Evolutionary conservation across 164 flowering plant species (phyloP).

Genomic region (Houttuynia cordata): DNA sequence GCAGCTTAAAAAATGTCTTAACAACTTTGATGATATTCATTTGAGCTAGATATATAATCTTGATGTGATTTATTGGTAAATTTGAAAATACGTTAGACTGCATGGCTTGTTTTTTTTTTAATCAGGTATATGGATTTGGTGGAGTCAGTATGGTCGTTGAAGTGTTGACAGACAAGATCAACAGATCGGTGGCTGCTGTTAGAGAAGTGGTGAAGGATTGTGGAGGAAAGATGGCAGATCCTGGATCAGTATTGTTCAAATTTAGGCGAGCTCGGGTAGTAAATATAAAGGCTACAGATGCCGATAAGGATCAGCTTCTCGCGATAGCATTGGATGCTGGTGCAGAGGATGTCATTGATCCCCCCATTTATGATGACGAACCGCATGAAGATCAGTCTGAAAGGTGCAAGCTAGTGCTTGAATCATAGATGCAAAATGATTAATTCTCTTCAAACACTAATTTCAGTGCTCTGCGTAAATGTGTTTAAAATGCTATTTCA

Average conservation of each 20-base stretch:
- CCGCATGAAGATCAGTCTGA: constrained; percentile 64
- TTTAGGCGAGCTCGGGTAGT: constrained; percentile 78
- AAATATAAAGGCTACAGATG: constrained; percentile 62
- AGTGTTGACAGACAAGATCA: constrained; percentile 83
- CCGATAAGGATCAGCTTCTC: constrained; percentile 78
- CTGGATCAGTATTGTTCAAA: constrained; percentile 89
- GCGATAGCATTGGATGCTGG: constrained; percentile 84
- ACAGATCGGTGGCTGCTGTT: constrained; percentile 74
- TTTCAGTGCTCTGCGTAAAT: neutral
- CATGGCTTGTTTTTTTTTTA: neutral
- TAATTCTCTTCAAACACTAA: neutral
- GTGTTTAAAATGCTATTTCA: neutral
- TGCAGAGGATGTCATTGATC: constrained; percentile 95
- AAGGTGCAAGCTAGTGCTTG: constrained; percentile 29
- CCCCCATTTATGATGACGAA: constrained; percentile 57
- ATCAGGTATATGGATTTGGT: constrained; percentile 87
- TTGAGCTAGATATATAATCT: neutral
- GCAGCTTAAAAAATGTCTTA: no score
- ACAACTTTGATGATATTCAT: neutral
- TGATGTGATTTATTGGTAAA: neutral
- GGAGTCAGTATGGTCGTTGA: constrained; percentile 87
- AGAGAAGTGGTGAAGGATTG: constrained; percentile 78
- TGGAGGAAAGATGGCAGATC: constrained; percentile 98
- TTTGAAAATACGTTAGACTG: no score
- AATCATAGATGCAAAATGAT: neutral